Evolutionary conservation across 371 early-diverging fungal genomes (phyloP), one percentile per base, ranked within the genome.

Genomic region (Rhizopus delemar): DNA sequence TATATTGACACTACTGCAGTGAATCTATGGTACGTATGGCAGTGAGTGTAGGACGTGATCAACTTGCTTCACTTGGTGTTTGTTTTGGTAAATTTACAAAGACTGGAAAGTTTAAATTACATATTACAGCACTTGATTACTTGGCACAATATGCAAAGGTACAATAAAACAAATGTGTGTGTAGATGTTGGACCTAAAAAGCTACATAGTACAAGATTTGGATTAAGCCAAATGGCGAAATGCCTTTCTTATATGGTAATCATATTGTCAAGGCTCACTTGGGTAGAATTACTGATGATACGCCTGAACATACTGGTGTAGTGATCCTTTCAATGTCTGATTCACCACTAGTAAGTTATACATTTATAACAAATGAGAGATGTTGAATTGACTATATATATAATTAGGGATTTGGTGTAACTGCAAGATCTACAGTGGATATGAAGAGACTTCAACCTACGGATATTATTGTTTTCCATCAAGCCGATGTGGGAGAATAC

Each of bases 61-160:
- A 93, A 59, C 73, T 99, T 41, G 83, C 93, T 38, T 91, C 94
- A 22, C 78, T 94, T 43, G 99, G 99, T 45, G 86, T 92, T 8
- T 95, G 97, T 79, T 95, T 99, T 77, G 99, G 99, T 58, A 98
- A 98, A 82, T 98, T 99, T 74, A 94, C 99, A 57, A 98, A 98
- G 81, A 89, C 94, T 51, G 91, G 95, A 53, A 95, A 96, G 78
- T 99, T 99, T 82, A 87, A 88, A 54, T 82, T 99, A 63, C 94
- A 94, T 66, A 91, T 99, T 59, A 97, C 99, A 28, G 89, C 91
- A 36, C 80, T 99, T 57, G 93, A 95, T 56, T 81, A 91, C 62
- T 84, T 99, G 46, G 91, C 94, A 32, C 96, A 93, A 76, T 98
- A 97, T 75, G 96, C 98, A 28, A 90, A 90, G 83, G 91, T 91